These are phyloP conservation scores for Zea luxurians DNA, from an alignment of 176 grass and related monocot genomes.

Conservation along the genomic window DNA sequence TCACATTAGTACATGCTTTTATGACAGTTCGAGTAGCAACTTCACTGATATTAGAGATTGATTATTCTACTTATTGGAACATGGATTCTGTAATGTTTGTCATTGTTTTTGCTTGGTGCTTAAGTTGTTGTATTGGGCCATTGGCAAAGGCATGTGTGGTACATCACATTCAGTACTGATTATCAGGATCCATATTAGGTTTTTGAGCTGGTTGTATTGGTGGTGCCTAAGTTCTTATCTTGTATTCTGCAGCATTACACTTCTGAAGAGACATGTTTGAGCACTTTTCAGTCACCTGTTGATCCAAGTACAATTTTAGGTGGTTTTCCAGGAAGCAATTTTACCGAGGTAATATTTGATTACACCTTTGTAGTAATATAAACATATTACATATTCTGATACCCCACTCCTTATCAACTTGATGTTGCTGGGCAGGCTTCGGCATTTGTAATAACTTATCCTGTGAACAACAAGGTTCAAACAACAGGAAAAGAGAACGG, in stretches of 20 bases:
- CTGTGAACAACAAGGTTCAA: slow-evolving; percentile 88
- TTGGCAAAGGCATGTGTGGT: background rate
- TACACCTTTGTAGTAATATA: slow-evolving; percentile 16
- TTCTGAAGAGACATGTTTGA: slow-evolving; percentile 82
- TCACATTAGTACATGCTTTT: slow-evolving; percentile 3
- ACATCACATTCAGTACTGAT: background rate
- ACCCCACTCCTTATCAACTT: slow-evolving; percentile 29
- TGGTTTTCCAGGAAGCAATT: slow-evolving; percentile 87
- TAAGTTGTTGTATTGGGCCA: background rate
- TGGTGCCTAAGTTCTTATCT: slow-evolving; percentile 35
- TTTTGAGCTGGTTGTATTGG: slow-evolving; percentile 10
- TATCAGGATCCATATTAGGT: slow-evolving; percentile 13
- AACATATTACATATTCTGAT: background rate
- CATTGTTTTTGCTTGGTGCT: background rate
- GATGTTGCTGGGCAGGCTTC: slow-evolving; percentile 63
- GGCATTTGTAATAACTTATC: slow-evolving; percentile 93
- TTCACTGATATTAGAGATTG: background rate
- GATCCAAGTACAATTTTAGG: slow-evolving; percentile 90
- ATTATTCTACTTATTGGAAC: slow-evolving; percentile 12
- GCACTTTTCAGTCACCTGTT: slow-evolving; percentile 76
- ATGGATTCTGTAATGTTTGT: background rate
- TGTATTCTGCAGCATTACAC: slow-evolving; percentile 85
- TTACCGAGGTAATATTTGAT: slow-evolving; percentile 67
- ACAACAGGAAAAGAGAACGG: slow-evolving; percentile 66
- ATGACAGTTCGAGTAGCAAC: background rate